These are phyloP conservation scores for Otatea glauca DNA, from an alignment of 176 grass and related monocot species.

Conservation along the genomic window DNA sequence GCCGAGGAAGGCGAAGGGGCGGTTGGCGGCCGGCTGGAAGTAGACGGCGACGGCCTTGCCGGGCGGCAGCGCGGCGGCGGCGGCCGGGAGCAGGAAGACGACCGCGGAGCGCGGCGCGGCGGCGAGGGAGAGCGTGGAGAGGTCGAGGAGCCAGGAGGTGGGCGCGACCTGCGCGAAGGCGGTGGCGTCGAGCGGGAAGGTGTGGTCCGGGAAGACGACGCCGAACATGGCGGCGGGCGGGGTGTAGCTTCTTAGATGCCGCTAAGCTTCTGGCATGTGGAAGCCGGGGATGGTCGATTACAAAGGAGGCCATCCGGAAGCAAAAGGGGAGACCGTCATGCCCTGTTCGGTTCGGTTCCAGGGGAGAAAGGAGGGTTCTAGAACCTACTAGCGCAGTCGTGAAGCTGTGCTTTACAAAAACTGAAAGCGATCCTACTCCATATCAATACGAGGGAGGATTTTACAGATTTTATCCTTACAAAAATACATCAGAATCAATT, in stretches of 20 bases:
- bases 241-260: slow-evolving; percentile 3
- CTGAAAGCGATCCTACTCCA: no score
- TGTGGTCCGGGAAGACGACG: slow-evolving; percentile 85
- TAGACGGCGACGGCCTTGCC: slow-evolving; percentile 80
- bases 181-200: slow-evolving; percentile 75
- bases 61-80: slow-evolving; percentile 66
- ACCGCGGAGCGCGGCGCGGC: slow-evolving; percentile 58
- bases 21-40: slow-evolving; percentile 64
- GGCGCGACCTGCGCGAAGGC: slow-evolving; percentile 77
- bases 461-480: no score
- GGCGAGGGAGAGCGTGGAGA: slow-evolving; percentile 53
- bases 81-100: slow-evolving; percentile 70
- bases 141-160: slow-evolving; percentile 80
- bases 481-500: no score
- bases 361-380: not conserved
- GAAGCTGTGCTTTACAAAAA: no score
- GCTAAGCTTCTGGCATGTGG: slow-evolving; percentile 17
- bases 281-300: not conserved
- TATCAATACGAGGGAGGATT: no score
- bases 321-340: not conserved
- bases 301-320: not conserved
- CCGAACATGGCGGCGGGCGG: slow-evolving; percentile 67
- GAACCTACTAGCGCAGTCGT: not conserved
- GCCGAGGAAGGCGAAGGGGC: slow-evolving; percentile 76
- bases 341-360: not conserved